Evolutionary conservation across 2,329 filamentous ascomycete genomes (phyloP).

Genomic region (Penicillium palitans): DNA sequence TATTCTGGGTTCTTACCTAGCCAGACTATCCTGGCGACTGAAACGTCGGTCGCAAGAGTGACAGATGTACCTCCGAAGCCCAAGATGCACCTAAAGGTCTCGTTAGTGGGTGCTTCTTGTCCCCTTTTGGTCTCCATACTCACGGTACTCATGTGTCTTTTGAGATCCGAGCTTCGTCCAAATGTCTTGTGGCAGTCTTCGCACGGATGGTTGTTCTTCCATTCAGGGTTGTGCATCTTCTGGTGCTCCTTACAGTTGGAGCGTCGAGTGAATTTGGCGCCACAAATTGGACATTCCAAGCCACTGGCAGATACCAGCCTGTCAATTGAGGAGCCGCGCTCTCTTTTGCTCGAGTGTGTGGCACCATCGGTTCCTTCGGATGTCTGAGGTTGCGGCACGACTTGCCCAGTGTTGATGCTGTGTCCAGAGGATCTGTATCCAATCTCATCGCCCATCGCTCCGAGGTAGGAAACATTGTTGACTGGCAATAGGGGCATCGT

Average conservation of each 20-base stretch:
- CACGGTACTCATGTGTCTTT: constrained; percentile 56
- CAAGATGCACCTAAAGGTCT: constrained; percentile 6
- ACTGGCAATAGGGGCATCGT: constrained; percentile 1
- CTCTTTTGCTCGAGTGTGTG: not conserved
- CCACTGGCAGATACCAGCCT: constrained; percentile 54
- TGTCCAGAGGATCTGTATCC: not conserved
- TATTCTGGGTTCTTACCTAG: constrained; percentile 10
- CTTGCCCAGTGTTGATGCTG: not conserved
- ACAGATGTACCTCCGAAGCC: constrained; percentile 13
- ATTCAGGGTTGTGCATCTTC: constrained; percentile 75
- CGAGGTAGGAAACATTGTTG: not conserved
- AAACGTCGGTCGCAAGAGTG: constrained; percentile 18
- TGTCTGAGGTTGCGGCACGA: not conserved
- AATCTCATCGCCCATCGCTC: not conserved
- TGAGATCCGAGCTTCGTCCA: constrained; percentile 77
- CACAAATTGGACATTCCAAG: constrained; percentile 73
- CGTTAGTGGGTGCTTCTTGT: not conserved
- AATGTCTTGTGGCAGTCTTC: constrained; percentile 72
- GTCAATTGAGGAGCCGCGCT: constrained; percentile 7
- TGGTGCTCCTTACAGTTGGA: constrained; percentile 88
- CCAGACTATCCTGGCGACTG: constrained; percentile 16
- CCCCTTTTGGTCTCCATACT: constrained; percentile 38
- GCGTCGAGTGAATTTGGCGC: constrained; percentile 75
- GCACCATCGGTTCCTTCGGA: constrained; percentile 5
- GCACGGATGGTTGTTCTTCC: constrained; percentile 71